Evolutionary conservation across 352 stramenopile species (phyloP), one percentile per base, ranked within the genome.

Genomic region (Lagenidium giganteum): DNA sequence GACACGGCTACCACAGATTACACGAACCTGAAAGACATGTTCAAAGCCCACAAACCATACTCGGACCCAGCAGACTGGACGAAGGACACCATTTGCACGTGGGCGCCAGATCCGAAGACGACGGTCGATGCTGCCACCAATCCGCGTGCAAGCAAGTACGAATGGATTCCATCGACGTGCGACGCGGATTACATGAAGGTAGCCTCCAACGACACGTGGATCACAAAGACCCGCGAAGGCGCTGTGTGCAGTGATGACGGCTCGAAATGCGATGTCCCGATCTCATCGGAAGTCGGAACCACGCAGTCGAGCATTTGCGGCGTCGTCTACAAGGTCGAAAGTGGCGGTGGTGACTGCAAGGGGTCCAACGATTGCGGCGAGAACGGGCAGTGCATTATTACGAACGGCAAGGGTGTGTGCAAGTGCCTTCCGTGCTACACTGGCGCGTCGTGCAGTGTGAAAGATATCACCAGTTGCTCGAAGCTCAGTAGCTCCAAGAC

Each of bases 291-390:
- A 5, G 27, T 88, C 22, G 73, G 71, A 14, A 93, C 78, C 5
- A 88, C 79, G 0, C 72, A 93, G 41, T 72, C 87, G 44, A 64
- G 79, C 6, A 80, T 93, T 54, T 93, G 82, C 36, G 82, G 82
- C 23, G 55, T 41, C 11, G 42, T 64, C 9, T 80, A 85, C 47
- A 63, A 78, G 45, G 73, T 89, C 16, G 63, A 64, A 29, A 64
- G 60, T 18, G 81, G 81, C 25, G 81, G 81, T 29, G 69, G 63
- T 20, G 82, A 71, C 17, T 93, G 81, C 51, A 47, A 76, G 26
- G 67, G 46, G 16, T 84, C 77, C 23, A 64, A 58, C 0, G 74
- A 90, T 47, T 93, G 81, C 50, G 77, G 76, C 12, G 51, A 62
- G 27, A 83, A 93, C 32, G 81, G 81, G 20, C 78, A 93, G 39